A percentile compares a stretch with the other conserved stretches of the same genome.
phyloP scores from a whole-genome alignment of 176 grass and related monocot species.

The Lolium multiflorum region DNA sequence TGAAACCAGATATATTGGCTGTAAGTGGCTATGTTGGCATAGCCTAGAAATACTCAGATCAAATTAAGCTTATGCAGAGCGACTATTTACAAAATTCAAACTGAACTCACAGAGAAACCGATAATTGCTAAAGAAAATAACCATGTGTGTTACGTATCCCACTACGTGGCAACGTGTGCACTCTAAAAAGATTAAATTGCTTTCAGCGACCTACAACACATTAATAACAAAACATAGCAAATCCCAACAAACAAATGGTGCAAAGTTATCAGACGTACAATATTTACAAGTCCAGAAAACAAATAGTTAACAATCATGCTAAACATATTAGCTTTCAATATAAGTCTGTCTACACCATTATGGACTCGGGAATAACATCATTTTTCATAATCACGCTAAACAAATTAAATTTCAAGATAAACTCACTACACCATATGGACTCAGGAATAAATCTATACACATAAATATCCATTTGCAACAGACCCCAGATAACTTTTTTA shows the following conservation, averaged over 20 bases:
- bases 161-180: not conserved
- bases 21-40: not conserved
- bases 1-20: not conserved
- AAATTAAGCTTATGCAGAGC: slow-evolving; percentile 3
- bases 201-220: not conserved
- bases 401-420: slow-evolving; percentile 4
- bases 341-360: not conserved
- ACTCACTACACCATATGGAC: not conserved
- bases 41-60: not conserved
- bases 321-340: slow-evolving; percentile 12
- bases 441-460: not conserved
- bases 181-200: not conserved
- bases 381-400: slow-evolving; percentile 30
- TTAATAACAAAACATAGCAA: slow-evolving; percentile 17
- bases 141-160: not conserved
- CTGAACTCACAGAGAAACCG: not conserved
- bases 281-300: slow-evolving; percentile 20
- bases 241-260: not conserved
- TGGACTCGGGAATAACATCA: not conserved
- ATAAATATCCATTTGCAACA: not conserved
- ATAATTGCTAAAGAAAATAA: slow-evolving; percentile 22
- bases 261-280: slow-evolving; percentile 19
- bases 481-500: not conserved
- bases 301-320: slow-evolving; percentile 25
- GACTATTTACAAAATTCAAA: slow-evolving; percentile 20